These are phyloP conservation scores for Verticillium alfalfae DNA, from an alignment of 2,329 filamentous ascomycete species.

Conservation along the genomic window DNA sequence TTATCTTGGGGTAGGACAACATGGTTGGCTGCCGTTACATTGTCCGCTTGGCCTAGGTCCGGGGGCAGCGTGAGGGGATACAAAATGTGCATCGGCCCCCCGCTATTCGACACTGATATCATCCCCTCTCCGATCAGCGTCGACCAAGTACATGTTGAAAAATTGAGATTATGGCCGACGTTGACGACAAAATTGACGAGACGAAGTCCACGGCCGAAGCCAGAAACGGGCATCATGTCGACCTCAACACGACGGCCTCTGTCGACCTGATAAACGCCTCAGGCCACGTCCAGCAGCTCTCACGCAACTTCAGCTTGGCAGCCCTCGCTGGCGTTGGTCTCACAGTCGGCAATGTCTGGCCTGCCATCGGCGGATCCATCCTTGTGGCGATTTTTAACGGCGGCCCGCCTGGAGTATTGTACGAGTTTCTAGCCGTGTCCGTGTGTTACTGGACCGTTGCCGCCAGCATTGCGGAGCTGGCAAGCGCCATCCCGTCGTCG, in stretches of 20 bases:
- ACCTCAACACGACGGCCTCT: not conserved
- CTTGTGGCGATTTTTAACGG: slow-evolving; percentile 53
- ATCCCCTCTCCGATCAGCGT: not conserved
- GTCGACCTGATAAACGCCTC: slow-evolving; percentile 26
- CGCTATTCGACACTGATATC: not conserved
- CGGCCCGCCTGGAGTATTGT: slow-evolving; percentile 55
- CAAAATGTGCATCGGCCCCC: not conserved
- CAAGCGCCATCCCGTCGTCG: slow-evolving; percentile 55
- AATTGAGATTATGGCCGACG: not conserved
- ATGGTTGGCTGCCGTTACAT: not conserved
- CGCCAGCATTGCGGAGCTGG: slow-evolving; percentile 54
- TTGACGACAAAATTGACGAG: not conserved
- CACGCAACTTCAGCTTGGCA: slow-evolving; percentile 31
- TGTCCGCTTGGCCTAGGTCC: not conserved
- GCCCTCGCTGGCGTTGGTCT: slow-evolving; percentile 34
- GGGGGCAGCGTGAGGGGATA: not conserved
- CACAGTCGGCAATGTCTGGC: slow-evolving; percentile 36
- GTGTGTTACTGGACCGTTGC: slow-evolving; percentile 54
- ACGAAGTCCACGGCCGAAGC: not conserved
- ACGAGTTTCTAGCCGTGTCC: slow-evolving; percentile 48
- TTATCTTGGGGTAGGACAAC: not conserved
- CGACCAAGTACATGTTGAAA: not conserved
- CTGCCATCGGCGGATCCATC: slow-evolving; percentile 35
- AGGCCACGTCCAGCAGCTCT: slow-evolving; percentile 32
- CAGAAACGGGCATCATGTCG: not conserved